phyloP scores from a whole-genome alignment of 495 filamentous ascomycete genomes.

The Peziza echinospora region DNA sequence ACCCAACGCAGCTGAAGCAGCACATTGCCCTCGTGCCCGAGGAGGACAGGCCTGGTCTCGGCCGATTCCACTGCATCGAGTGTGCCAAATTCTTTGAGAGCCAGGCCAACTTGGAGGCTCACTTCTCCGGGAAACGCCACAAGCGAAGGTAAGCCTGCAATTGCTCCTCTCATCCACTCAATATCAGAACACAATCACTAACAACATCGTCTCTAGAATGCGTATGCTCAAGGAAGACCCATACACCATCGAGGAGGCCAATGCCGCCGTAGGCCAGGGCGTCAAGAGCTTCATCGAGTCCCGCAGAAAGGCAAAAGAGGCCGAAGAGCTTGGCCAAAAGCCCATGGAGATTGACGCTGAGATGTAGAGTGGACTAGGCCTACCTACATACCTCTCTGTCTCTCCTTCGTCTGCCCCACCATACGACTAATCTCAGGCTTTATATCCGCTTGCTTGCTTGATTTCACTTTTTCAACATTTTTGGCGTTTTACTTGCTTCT shows the following conservation, averaged over 20 bases:
- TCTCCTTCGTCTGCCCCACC: too few relatives aligned
- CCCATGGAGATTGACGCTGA: constrained; percentile 14
- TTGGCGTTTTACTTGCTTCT: too few relatives aligned
- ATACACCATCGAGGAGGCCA: constrained; percentile 66
- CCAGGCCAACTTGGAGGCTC: constrained; percentile 49
- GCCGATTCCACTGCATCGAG: constrained; percentile 69
- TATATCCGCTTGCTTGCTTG: too few relatives aligned
- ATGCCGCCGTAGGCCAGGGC: constrained; percentile 49
- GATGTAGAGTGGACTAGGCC: too few relatives aligned
- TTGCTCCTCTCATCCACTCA: background rate
- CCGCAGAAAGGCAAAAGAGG: constrained; percentile 10
- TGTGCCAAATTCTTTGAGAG: constrained; percentile 93
- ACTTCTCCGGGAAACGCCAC: constrained; percentile 74
- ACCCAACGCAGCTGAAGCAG: constrained; percentile 51
- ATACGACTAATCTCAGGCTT: too few relatives aligned
- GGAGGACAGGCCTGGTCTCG: constrained; percentile 73
- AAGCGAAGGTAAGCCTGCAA: constrained; percentile 50
- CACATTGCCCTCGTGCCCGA: constrained; percentile 56
- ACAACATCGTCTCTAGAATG: constrained; percentile 40
- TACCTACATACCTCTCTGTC: too few relatives aligned
- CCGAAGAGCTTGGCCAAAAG: constrained; percentile 7
- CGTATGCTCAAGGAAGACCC: constrained; percentile 57
- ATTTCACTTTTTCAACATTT: too few relatives aligned
- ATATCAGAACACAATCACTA: too few relatives aligned
- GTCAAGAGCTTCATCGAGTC: constrained; percentile 12